phyloP scores from a whole-genome alignment of 1,139 yeast genomes.

The Eremothecium coryli region DNA sequence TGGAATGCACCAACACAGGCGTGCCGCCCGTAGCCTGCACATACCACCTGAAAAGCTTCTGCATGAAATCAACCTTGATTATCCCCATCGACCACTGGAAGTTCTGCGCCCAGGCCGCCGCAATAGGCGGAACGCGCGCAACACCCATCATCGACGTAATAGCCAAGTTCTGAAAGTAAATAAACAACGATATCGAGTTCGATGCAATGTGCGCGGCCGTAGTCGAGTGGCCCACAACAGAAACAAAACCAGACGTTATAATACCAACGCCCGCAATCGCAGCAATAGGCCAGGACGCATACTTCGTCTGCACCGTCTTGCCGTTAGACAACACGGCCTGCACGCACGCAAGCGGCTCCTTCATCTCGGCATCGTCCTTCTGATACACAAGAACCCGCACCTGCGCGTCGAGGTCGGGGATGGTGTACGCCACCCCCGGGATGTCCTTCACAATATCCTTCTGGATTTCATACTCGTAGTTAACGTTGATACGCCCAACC shows the following conservation, averaged over 20 bases:
- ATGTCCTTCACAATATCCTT: slow-evolving; percentile 42
- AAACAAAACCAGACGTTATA: slow-evolving; percentile 75
- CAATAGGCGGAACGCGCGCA: slow-evolving; percentile 85
- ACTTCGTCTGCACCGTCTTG: slow-evolving; percentile 87
- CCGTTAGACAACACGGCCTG: slow-evolving; percentile 82
- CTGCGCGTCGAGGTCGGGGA: slow-evolving; percentile 92
- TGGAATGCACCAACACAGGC: slow-evolving; percentile 62
- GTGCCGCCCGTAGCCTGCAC: slow-evolving; percentile 93
- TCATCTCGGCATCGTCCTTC: slow-evolving; percentile 32
- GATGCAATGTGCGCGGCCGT: slow-evolving; percentile 98
- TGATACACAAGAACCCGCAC: slow-evolving; percentile 65
- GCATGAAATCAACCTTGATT: slow-evolving; percentile 73
- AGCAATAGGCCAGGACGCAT: slow-evolving; percentile 96
- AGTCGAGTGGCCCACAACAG: slow-evolving; percentile 79
- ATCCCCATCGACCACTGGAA: slow-evolving; percentile 96
- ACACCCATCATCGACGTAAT: slow-evolving; percentile 96
- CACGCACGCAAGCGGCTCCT: slow-evolving; percentile 72
- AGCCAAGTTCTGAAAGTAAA: slow-evolving; percentile 90
- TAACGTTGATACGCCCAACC: slow-evolving; percentile 77
- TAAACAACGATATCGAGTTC: slow-evolving; percentile 82
- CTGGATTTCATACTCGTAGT: slow-evolving; percentile 42
- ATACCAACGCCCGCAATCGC: slow-evolving; percentile 84
- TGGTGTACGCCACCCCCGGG: slow-evolving; percentile 77
- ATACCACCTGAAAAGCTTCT: slow-evolving; percentile 84
- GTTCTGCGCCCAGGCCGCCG: slow-evolving; percentile 97